These are phyloP conservation scores for Cucurbita argyrosperma DNA, from an alignment of 306 rosid species.

Conservation along the genomic window DNA sequence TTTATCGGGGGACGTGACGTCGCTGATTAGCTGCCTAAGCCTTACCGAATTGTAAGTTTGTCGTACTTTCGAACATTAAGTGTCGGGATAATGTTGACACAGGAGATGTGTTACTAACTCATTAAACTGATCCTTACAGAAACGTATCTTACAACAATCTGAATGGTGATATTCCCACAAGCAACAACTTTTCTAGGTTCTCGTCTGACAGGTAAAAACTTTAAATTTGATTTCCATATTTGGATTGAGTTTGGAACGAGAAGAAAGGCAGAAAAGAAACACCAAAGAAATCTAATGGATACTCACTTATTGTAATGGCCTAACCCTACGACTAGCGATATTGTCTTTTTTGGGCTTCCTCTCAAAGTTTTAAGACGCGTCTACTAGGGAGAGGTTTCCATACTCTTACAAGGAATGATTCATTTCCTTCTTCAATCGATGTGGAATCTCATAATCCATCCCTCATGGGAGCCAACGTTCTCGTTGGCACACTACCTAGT, in stretches of 20 bases:
- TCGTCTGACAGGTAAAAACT: conserved; percentile 56
- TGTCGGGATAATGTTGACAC: not conserved
- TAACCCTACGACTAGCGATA: too few species aligned
- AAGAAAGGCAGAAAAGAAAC: not conserved
- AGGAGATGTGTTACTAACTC: not conserved
- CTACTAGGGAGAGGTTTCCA: too few species aligned
- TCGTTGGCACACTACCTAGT: too few species aligned
- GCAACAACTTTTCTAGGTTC: conserved; percentile 81
- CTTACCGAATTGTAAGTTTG: conserved; percentile 60
- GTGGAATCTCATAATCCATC: too few species aligned
- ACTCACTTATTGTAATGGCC: too few species aligned
- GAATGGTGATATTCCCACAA: conserved; percentile 74
- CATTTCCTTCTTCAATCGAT: too few species aligned
- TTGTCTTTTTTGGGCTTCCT: too few species aligned
- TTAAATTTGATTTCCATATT: not conserved
- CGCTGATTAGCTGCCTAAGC: conserved; percentile 61
- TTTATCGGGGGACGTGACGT: conserved; percentile 55
- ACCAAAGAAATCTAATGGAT: not conserved
- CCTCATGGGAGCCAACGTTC: too few species aligned
- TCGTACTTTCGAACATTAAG: not conserved
- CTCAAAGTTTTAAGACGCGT: too few species aligned
- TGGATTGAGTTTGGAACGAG: not conserved
- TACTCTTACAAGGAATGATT: too few species aligned
- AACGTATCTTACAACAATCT: conserved; percentile 78
- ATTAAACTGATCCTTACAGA: conserved; percentile 20